Base-by-base conservation (phyloP, 768 basidiomycete species). In the Fomitopsis serialis region DNA sequence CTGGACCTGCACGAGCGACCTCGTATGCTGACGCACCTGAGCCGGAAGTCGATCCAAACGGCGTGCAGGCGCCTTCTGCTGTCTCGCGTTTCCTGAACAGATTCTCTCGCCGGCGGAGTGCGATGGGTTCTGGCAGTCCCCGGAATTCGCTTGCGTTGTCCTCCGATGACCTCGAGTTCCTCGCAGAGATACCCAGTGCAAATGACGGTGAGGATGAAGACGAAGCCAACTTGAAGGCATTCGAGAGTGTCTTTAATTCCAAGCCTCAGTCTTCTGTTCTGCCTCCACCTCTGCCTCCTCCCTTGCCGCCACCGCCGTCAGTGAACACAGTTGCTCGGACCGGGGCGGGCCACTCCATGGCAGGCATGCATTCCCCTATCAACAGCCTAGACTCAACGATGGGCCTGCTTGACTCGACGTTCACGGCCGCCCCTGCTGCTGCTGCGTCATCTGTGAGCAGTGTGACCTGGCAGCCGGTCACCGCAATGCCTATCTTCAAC, bases 41-140 rank as follows among this genome's bases (percentile, higher is more conserved):
- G 27, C 51, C 61, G 5, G 32, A 59, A 10, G 32, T 57, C 2
- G 59, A 66, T 32, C 58, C 54, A 3, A 47, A 58, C 1, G 54
- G 54, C 11, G 48, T 59, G 2, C 35, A 65, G 2, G 63, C 68
- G 17, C 72, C 73, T 4, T 90, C 92, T 0, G 89, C 81, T 8
- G 88, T 94, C 29, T 90, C 91, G 11, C 81, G 92, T 4, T 94
- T 95, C 65, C 74, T 93, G 45, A 82, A 78, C 47, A 81, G 89
- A 45, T 89, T 95, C 66, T 84, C 70, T 24, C 64, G 69, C 7
- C 80, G 82, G 8, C 78, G 82, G 21, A 68, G 69, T 24, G 74
- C 70, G 45, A 58, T 72, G 19, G 55, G 68, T 3, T 56, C 63
- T 24, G 53, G 72, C 45, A 76, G 59, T 50, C 68, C 71, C 29